Evolutionary conservation across 1,284 basidiomycete genomes (phyloP).

Genomic region (Cutaneotrichosporon cavernicola): DNA sequence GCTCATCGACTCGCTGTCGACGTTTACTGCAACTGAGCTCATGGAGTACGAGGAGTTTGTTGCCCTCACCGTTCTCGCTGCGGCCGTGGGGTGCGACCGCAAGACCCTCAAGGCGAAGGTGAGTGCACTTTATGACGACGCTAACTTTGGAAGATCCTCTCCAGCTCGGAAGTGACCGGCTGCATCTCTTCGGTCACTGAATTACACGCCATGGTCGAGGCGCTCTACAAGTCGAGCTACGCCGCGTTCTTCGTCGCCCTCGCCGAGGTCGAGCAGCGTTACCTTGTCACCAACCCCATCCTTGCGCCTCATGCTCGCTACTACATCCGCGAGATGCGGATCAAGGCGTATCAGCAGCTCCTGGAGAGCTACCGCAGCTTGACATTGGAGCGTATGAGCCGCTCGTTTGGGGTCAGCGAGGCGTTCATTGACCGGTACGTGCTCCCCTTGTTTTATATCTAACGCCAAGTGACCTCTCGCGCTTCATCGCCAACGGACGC

Average conservation of each 20-base stretch:
- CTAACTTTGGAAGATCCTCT: constrained; percentile 54
- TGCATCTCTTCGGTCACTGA: constrained; percentile 55
- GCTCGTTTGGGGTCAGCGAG: constrained; percentile 85
- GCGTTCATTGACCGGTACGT: constrained; percentile 82
- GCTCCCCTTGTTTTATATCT: background rate
- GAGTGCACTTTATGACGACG: constrained; percentile 16
- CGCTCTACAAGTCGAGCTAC: constrained; percentile 89
- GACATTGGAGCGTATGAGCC: constrained; percentile 80
- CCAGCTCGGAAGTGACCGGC: constrained; percentile 59
- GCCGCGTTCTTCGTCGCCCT: constrained; percentile 89
- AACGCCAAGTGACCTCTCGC: constrained; percentile 72
- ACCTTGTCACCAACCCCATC: constrained; percentile 80
- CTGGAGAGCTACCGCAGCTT: constrained; percentile 88
- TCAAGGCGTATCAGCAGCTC: constrained; percentile 88
- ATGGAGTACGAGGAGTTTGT: constrained; percentile 91
- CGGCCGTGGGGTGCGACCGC: constrained; percentile 72
- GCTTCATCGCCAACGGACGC: constrained; percentile 88
- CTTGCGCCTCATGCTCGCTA: constrained; percentile 82
- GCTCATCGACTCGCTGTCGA: constrained; percentile 84
- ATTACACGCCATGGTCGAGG: constrained; percentile 56
- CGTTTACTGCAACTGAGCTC: constrained; percentile 90
- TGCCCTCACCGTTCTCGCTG: constrained; percentile 76
- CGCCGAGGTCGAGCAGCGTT: constrained; percentile 81
- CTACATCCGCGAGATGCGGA: constrained; percentile 95
- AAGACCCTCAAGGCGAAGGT: constrained; percentile 93